Conservation (phyloP, 768 basidiomycete genomes). For the Lanmaoa pseudosensibilis region DNA sequence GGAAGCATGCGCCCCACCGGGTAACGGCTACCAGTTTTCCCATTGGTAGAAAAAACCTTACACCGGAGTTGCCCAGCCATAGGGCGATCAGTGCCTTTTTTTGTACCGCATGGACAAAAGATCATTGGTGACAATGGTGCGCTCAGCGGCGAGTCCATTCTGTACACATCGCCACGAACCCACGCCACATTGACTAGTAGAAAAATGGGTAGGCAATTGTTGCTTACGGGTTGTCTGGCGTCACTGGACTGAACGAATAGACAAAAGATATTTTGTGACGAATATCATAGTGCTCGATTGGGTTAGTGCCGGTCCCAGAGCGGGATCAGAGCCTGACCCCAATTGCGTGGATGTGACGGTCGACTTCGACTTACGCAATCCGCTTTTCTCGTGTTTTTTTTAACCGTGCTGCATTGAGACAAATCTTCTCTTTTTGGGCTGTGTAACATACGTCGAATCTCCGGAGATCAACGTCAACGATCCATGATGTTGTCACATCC, state of each 20-base stretch:
- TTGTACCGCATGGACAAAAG: neutral
- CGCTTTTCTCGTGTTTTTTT: constrained; percentile 38
- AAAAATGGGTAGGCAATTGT: neutral
- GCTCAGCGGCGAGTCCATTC: neutral
- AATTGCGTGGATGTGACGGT: constrained; percentile 20
- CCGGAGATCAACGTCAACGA: constrained; percentile 34
- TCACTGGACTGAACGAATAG: neutral
- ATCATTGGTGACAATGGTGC: neutral
- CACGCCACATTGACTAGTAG: neutral
- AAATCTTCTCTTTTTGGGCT: constrained; percentile 18
- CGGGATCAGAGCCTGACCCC: constrained; percentile 25
- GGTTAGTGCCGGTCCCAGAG: constrained; percentile 17
- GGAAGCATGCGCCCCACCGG: constrained; percentile 25
- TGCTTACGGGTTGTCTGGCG: neutral
- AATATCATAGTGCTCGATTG: constrained; percentile 2
- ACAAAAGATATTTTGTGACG: constrained; percentile 4
- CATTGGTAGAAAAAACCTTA: constrained; percentile 3
- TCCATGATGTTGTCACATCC: constrained; percentile 16
- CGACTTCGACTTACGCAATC: constrained; percentile 38
- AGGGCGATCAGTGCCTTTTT: neutral
- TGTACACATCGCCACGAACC: neutral
- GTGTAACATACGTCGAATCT: constrained; percentile 25
- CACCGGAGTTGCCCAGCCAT: neutral
- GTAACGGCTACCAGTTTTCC: constrained; percentile 19
- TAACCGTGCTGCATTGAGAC: constrained; percentile 20